Base-by-base conservation (phyloP, 345 rosid species). In the Psidium friedrichsthalianum region DNA sequence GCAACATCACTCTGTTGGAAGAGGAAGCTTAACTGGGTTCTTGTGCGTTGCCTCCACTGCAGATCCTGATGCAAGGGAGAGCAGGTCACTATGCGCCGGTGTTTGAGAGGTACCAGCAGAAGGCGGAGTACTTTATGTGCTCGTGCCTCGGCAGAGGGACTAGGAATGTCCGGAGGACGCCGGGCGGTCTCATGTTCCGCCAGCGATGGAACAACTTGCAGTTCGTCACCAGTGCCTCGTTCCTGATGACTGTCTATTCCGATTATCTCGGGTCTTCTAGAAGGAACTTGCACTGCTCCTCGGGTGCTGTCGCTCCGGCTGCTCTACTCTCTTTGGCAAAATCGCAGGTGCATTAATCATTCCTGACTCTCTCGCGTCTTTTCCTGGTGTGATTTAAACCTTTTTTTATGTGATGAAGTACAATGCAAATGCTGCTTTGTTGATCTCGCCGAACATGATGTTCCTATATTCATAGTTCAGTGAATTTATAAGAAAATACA, bases 281-380 rank as follows among this genome's bases (percentile, higher is more conserved):
- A 21, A 89, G 91, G 86, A 82, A 82, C 91, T 86, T 96, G 89
- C 90, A 59, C 58, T 98, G 99, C 86, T 84, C 98, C 24, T 64
- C 98, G 2, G 98, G 97, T 82, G 86, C 86, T n/a, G 95, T 92
- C 10, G 87, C 91, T 27, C 91, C 99, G 2, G 56, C 94, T 4
- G 90, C 91, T 83, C 99, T 98, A 76, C 89, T 96, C n/a, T 90
- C 94, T 0, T 94, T 98, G 16, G 99, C 99, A 10, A 90, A 98
- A 64, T 94, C 98, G 76, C 99, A 97, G 98, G 99, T 93, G 84
- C 54, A 25, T n/a, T n/a, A 13, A 64, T 84, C 9, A n/a, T 51
- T 44, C 11, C 51, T 1, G 6, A 64, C 24, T 8, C 76, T 18
- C 36, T 36, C 44, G 11, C 0, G 11, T 64, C 78, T 64, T 64